Conservation (phyloP, 306 rosid species). For the Glycine latifolia region DNA sequence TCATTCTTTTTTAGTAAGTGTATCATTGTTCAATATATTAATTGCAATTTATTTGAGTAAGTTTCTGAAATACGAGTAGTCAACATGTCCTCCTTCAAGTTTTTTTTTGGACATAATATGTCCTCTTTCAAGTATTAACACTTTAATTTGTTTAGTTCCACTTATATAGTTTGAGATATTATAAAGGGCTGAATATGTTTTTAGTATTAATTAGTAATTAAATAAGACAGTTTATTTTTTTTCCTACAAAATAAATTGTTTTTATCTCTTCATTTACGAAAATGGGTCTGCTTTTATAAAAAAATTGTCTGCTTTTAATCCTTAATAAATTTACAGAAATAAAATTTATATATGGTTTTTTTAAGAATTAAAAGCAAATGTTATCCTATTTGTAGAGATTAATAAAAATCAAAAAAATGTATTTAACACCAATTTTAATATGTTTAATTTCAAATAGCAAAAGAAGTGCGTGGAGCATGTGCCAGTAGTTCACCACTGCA, state of each 20-base stretch:
- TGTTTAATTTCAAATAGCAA: background rate
- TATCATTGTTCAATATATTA: conserved; percentile 18
- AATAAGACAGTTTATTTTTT: background rate
- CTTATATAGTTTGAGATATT: background rate
- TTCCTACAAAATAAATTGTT: background rate
- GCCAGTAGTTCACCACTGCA: background rate
- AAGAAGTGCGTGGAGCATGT: background rate
- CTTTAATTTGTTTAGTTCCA: background rate
- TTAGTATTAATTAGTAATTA: too few species aligned
- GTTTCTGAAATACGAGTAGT: conserved; percentile 1
- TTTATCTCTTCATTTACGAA: background rate
- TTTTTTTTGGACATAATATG: background rate
- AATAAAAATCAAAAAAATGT: background rate
- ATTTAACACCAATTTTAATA: background rate
- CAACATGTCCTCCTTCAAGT: background rate
- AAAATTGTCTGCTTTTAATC: background rate
- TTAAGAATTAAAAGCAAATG: background rate
- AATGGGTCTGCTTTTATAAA: background rate
- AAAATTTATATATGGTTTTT: background rate
- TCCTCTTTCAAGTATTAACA: conserved; percentile 9
- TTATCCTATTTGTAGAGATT: background rate
- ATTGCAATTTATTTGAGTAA: conserved; percentile 36
- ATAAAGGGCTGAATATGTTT: background rate
- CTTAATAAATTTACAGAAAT: background rate
- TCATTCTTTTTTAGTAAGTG: conserved; percentile 29